Evolutionary conservation across 805 yeast species (phyloP).

Genomic region (Wickerhamiella allomyrinae): DNA sequence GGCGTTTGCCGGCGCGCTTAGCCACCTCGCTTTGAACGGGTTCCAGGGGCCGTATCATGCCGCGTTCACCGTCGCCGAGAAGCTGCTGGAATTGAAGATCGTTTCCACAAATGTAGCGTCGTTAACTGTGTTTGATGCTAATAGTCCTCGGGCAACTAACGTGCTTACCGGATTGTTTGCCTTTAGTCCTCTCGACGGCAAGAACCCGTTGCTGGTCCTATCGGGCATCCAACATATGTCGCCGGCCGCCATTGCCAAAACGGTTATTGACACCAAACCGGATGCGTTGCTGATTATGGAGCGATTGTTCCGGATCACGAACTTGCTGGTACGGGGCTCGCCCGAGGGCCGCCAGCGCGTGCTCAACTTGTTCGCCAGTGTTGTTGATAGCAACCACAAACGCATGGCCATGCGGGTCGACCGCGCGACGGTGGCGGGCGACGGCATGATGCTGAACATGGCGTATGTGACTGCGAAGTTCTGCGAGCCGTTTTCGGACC

Average conservation of each 20-base stretch:
- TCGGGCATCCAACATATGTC: conserved; percentile 17
- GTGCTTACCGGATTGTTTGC: conserved; percentile 68
- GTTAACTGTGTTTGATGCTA: conserved; percentile 33
- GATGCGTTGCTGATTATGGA: conserved; percentile 11
- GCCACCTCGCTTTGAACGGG: not conserved
- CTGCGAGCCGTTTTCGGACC: conserved; percentile 72
- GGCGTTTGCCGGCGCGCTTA: not conserved
- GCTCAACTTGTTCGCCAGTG: conserved; percentile 52
- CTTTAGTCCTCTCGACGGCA: conserved; percentile 53
- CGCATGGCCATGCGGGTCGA: conserved; percentile 72
- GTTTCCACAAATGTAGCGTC: conserved; percentile 50
- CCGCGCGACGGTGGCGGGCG: conserved; percentile 48
- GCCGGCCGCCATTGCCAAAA: conserved; percentile 9
- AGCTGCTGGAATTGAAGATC: conserved; percentile 43
- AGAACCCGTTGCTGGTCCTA: conserved; percentile 37
- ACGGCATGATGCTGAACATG: conserved; percentile 72
- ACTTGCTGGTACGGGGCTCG: conserved; percentile 65
- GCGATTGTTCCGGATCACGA: conserved; percentile 52
- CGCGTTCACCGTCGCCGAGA: conserved; percentile 39
- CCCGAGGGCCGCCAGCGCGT: conserved; percentile 46
- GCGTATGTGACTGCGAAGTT: conserved; percentile 52
- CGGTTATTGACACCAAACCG: conserved; percentile 15
- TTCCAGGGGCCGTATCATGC: conserved; percentile 24
- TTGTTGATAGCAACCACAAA: conserved; percentile 72
- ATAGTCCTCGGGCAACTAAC: conserved; percentile 35